Evolutionary conservation across 768 basidiomycete genomes (phyloP), one percentile per base, ranked within the genome.

Genomic region (Nidula microcarpa): DNA sequence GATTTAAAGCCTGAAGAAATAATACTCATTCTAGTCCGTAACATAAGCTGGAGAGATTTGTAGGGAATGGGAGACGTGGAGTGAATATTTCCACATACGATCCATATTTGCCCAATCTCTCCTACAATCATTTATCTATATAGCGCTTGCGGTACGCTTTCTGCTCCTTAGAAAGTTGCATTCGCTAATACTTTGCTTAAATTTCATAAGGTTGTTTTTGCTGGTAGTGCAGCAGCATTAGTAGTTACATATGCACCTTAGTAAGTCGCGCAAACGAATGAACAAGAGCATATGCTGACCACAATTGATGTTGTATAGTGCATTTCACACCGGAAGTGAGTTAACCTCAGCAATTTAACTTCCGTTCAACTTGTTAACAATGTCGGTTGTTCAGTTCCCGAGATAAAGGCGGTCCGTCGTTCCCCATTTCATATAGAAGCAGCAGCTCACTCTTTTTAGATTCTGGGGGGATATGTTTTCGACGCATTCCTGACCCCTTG

Each of bases 401-500:
- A 89, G 66, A 89, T 89, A 33, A 89, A 89, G 68, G 86, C 87
- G 47, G 87, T 87, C 61, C 53, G 82, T 37, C 39, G 6, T 44
- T 23, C 16, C n/a, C 34, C 17, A 14, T 13, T 53, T 6, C 30
- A 36, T 14, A 35, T 30, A 30, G 10, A 30, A 17, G 14, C 35
- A 11, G 32, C 43, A 49, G 7, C 56, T 49, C 30, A 41, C 32
- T 18, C 32, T 41, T 35, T 32, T 2, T 56, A 89, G 87, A 89
- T 91, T 56, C 74, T 93, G 14, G 84, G 85, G 23, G 91, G 92
- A 39, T 94, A 91, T 62, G 91, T 94, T 6, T 84, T 96, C 43
- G 89, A 93, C 60, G 81, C 86, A 1, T 94, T 92, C 67, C 76
- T 96, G n/a, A 83, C 88, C 7, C 82, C 85, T 1, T 91, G 91